Conservation (phyloP, 208 protist genomes). For the Novymonas esmeraldas region DNA sequence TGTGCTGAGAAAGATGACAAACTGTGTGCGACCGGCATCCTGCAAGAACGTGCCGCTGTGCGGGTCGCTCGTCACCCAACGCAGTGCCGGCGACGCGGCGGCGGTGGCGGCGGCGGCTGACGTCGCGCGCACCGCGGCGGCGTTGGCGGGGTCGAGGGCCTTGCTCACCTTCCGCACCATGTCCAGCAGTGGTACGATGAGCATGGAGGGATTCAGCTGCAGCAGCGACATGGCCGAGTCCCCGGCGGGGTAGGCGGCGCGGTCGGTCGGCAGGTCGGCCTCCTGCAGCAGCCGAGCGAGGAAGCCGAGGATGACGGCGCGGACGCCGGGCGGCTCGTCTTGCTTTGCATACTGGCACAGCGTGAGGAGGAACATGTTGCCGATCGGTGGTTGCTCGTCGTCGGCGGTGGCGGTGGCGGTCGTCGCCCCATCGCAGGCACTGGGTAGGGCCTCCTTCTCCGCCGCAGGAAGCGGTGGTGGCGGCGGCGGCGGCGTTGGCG, state of each 20-base stretch:
- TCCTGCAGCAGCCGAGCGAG: conserved; percentile 52
- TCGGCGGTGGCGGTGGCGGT: background rate
- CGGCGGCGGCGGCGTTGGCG: background rate
- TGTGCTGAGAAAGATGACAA: conserved; percentile 56
- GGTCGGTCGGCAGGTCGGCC: conserved; percentile 54
- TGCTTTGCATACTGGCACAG: conserved; percentile 83
- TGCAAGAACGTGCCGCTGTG: conserved; percentile 21
- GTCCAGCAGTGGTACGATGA: conserved; percentile 67
- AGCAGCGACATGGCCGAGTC: conserved; percentile 55
- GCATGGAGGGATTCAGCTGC: conserved; percentile 48
- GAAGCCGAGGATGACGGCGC: conserved; percentile 62
- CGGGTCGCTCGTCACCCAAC: background rate
- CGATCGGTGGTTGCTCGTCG: conserved; percentile 41
- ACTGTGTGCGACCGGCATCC: conserved; percentile 40
- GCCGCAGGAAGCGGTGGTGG: background rate
- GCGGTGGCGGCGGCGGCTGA: conserved; percentile 2
- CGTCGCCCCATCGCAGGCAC: too few species aligned
- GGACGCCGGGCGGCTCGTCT: conserved; percentile 57
- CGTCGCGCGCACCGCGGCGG: background rate
- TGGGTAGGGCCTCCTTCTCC: background rate
- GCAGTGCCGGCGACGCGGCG: background rate
- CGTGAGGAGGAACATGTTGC: conserved; percentile 57
- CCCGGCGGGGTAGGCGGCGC: conserved; percentile 24
- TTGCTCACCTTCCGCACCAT: conserved; percentile 58
- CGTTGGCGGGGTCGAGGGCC: conserved; percentile 34